Evolutionary conservation across 2,329 filamentous ascomycete species (phyloP).

Genomic region (Diaporthe caulivora): DNA sequence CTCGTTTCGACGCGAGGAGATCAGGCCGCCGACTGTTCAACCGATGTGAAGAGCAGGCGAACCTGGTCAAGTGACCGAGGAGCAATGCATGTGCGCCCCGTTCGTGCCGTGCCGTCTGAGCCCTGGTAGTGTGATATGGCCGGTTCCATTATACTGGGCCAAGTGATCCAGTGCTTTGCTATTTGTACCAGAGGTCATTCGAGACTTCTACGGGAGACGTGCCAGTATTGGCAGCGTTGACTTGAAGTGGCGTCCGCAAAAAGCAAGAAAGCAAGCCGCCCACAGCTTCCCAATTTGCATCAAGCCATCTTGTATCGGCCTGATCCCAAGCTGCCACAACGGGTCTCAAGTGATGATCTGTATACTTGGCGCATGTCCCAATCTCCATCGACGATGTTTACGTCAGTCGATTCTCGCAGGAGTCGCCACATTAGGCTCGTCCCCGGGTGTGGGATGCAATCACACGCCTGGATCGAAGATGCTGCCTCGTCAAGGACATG

Average conservation of each 20-base stretch:
- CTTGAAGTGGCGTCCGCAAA: not conserved
- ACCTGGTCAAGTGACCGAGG: slow-evolving; percentile 16
- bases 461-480: not conserved
- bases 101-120: slow-evolving; percentile 6
- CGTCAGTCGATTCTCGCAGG: not conserved
- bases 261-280: not conserved
- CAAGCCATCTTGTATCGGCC: not conserved
- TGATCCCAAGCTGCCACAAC: not conserved
- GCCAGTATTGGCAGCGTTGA: not conserved
- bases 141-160: not conserved
- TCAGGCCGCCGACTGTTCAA: not conserved
- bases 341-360: not conserved
- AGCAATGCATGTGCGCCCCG: slow-evolving; percentile 9
- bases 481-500: not conserved
- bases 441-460: not conserved
- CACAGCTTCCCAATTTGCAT: not conserved
- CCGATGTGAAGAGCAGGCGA: not conserved
- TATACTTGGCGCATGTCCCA: not conserved
- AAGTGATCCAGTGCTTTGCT: not conserved
- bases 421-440: not conserved
- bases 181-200: not conserved
- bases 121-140: not conserved
- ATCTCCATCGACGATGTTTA: not conserved
- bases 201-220: not conserved
- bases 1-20: not conserved